Base-by-base conservation (phyloP, 768 basidiomycete species). In the Lactifluus subvellereus region DNA sequence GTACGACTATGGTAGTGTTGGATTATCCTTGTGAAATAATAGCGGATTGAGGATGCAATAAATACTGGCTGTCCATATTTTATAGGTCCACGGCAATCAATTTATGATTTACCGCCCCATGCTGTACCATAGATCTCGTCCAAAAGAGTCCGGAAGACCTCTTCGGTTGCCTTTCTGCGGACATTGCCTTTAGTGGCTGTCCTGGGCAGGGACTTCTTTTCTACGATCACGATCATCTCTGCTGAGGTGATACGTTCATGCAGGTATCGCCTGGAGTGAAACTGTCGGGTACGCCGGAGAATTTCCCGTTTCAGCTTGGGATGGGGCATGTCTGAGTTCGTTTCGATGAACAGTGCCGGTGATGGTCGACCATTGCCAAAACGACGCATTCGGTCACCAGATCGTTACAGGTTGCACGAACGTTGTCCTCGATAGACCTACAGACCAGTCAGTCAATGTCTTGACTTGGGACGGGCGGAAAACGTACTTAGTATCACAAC, bases 181-280 rank as follows among this genome's bases (percentile, higher is more conserved):
- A 91, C 86, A 69, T 91, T 91, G 33, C 89, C 89, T 75, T 91
- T 91, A 13, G 89, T 89, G 20, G 83, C 84, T 0, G 89, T 91
- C 66, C 89, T 78, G 43, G 89, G 89, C 48, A 91, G 80, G 1
- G 86, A 82, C n/a, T 80, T 79, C 48, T 77, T 75, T 32, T 83
- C 78, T 18, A 89, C 88, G 48, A 91, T 75, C 63, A 91, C 74
- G 61, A 91, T 80, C 79, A 88, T 81, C 54, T 85, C 79, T 4
- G 81, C 67, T 7, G 79, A 82, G 5, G 79, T 80, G 75, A 91
- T 86, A 43, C 88, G 86, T 72, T 91, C 89, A 73, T 91, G 89
- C 55, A 89, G 75, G 72, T 91, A 91, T 59, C 88, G 80, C 60
- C 88, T 78, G 10, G 79, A 80, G 71, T 91, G 87, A 78, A 91